A percentile compares a stretch with the other conserved stretches of the same genome.
Conservation (phyloP, 208 protist species). For the Trypanosoma scelopori region DNA sequence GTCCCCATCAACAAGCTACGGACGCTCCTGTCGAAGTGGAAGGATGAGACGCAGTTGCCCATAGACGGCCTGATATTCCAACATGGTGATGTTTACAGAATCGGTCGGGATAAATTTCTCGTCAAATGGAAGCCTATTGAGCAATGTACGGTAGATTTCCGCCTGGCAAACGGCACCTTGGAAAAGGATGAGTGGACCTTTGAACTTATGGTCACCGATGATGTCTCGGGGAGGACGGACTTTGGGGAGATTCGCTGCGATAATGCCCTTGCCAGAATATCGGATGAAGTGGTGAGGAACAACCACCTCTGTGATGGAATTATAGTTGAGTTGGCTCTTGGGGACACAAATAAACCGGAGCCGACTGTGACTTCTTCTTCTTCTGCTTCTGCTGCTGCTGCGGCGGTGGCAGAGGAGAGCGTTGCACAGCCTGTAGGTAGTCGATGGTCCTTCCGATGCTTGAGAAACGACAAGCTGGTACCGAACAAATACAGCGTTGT, state of each 20-base stretch:
- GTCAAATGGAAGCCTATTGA: constrained; percentile 88
- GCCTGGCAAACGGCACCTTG: constrained; percentile 49
- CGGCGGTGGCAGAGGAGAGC: constrained; percentile 8
- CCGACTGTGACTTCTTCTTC: too few species aligned
- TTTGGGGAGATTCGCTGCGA: constrained; percentile 49
- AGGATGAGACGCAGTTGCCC: constrained; percentile 39
- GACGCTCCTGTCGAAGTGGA: constrained; percentile 50
- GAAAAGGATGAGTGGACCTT: constrained; percentile 43
- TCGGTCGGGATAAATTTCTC: constrained; percentile 65
- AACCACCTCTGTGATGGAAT: constrained; percentile 56
- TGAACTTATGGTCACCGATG: constrained; percentile 58
- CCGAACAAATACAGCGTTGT: constrained; percentile 79
- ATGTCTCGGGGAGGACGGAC: constrained; percentile 17
- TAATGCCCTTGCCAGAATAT: constrained; percentile 47
- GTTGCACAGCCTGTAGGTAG: constrained; percentile 23
- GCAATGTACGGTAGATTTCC: constrained; percentile 84
- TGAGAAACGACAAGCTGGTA: constrained; percentile 64
- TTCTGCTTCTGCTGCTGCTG: too few species aligned
- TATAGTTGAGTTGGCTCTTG: constrained; percentile 54
- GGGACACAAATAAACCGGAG: neutral
- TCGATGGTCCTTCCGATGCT: constrained; percentile 59
- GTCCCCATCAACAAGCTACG: constrained; percentile 64
- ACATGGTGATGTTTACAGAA: constrained; percentile 67
- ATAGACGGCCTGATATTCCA: constrained; percentile 89
- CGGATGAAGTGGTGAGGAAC: constrained; percentile 40